Percentiles rank a stretch among this genome's conserved stretches.
Evolutionary conservation across 768 basidiomycete genomes (phyloP).

Genomic region (Mycena pura): DNA sequence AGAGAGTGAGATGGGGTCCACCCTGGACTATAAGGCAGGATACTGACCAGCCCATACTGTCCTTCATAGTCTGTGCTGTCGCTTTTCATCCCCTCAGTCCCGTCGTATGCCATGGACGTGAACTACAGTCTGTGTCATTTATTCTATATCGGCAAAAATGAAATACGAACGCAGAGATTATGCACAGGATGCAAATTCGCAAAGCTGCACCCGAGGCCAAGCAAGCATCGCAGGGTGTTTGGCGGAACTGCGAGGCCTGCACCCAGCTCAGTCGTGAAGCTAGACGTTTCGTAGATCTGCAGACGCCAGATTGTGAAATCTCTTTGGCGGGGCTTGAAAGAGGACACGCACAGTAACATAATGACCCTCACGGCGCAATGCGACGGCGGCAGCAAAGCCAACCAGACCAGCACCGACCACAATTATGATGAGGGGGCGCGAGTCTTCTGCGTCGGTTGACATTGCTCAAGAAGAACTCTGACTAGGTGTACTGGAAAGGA

Average conservation of each 20-base stretch:
- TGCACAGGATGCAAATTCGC: conserved; percentile 12
- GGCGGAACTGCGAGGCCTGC: conserved; percentile 21
- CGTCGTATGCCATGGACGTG: conserved; percentile 22
- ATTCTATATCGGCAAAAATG: neutral
- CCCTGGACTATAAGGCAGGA: neutral
- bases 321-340: neutral
- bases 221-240: conserved; percentile 13
- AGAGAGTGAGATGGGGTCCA: neutral
- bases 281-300: conserved; percentile 20
- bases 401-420: conserved; percentile 24
- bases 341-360: conserved; percentile 1
- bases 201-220: conserved; percentile 13
- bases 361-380: conserved; percentile 19
- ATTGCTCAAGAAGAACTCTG: neutral
- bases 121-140: conserved; percentile 3
- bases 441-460: neutral
- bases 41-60: conserved; percentile 11
- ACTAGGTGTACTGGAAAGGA: neutral
- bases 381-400: conserved; percentile 16
- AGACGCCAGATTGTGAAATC: neutral
- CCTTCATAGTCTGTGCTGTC: conserved; percentile 12
- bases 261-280: conserved; percentile 20
- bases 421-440: neutral
- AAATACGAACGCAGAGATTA: conserved; percentile 14
- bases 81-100: conserved; percentile 15